Evolutionary conservation across 495 filamentous ascomycete genomes (phyloP), one percentile per base, ranked within the genome.

Genomic region (Podospora fimiseda): DNA sequence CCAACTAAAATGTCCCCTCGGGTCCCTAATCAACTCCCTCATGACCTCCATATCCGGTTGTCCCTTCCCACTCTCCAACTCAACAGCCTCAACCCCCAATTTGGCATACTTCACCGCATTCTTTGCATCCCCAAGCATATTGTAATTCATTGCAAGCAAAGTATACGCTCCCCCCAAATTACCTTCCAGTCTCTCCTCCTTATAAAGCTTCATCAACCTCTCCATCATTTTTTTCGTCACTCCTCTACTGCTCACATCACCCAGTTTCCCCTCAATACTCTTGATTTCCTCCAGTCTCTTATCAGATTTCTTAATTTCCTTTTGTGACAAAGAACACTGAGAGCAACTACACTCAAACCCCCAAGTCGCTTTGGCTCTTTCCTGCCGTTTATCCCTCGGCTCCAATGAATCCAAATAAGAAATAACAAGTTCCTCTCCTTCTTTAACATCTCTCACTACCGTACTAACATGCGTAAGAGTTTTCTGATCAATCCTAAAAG

Each of bases 121-220:
- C 39, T 38, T 45, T 20, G 42, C 58, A 39, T 65, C 53, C 20
- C 66, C 64, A 0, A 69, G 44, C 43, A 63, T 56, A 41, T 64
- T 65, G 22, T 59, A 63, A 50, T 65, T 69, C 43, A 66, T 47
- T 43, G 66, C 66, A 19, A 65, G 56, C 20, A 69, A 49, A 43
- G 63, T 65, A 23, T 60, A 63, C 23, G 44, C 60, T 19, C 60
- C 58, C 7, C 56, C 55, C 11, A 61, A 33, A 20, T 52, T 57
- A 16, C 42, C 53, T 6, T 61, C 53, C 37, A 69, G 43, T 53
- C 58, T 54, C 53, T 69, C 66, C 20, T 58, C 51, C 48, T 48
- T 46, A 45, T 64, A 63, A 43, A 66, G 48, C 50, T 50, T 38
- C 15, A 61, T 33, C 39, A 61, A 36, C 36, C 54, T 41, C 53